Base-by-base conservation (phyloP, 495 filamentous ascomycete species). In the Lasiosphaeria hispida region DNA sequence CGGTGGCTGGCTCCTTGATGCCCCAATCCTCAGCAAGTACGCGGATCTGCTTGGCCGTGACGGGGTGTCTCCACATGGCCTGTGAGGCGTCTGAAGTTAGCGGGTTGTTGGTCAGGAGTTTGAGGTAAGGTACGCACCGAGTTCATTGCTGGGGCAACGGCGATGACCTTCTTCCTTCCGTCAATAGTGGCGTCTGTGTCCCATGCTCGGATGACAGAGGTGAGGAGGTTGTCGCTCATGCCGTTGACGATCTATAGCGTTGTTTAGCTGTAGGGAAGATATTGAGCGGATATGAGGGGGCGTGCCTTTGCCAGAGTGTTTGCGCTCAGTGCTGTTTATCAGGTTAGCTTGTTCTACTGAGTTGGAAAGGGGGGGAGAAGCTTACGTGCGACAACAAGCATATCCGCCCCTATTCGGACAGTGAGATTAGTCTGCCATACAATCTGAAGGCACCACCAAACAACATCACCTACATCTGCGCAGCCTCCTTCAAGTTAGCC, bases 61-160 rank as follows among this genome's bases (percentile, higher is more conserved):
- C 72, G 14, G 92, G 92, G 72, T 96, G 89, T 50, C 76, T 75
- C 87, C 87, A 96, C 93, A 96, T 96, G 3, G 85, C 88, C 65
- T 63, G 34, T 39, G 4, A 15, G 17, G 19, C 34, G 18, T 7
- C 0, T n/a, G 34, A 11, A 10, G 38, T 57, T 47, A 34, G 30
- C 15, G 17, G 0, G 38, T 10, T n/a, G 6, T 1, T 8, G 40
- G 41, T 34, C 10, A 36, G 35, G 15, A 38, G 9, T 47, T 30
- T 33, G 5, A 23, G 49, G 48, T 44, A 34, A 47, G 30, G 30
- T 6, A 45, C 10, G 19, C 55, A 66, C 70, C 60, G 72, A 58
- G 65, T 71, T 71, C 67, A 70, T 71, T 14, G 67, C 70, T 42
- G 76, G 75, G 1, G 77, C 87, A 0, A 89, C 86, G 4, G 87